These are phyloP conservation scores for Claviceps sorghi DNA, from an alignment of 2,329 filamentous ascomycete genomes.

Conservation along the genomic window DNA sequence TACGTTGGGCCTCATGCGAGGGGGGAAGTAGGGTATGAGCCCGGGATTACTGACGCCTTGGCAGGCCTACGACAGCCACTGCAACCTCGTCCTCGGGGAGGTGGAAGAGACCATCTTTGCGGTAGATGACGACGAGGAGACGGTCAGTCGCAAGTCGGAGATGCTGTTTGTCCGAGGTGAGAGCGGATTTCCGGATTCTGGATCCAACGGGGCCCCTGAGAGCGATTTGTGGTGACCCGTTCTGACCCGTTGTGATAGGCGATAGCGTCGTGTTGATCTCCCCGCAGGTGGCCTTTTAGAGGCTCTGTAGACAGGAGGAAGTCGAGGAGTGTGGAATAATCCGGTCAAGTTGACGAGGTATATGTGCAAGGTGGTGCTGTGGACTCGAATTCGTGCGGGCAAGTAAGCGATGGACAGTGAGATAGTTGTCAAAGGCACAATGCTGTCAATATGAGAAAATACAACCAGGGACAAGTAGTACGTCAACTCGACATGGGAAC, in stretches of 20 bases:
- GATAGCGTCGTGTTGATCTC: constrained; percentile 62
- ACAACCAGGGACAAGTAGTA: not conserved
- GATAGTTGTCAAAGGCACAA: not conserved
- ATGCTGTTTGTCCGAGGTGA: constrained; percentile 87
- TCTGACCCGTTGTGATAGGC: constrained; percentile 26
- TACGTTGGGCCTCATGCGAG: constrained; percentile 22
- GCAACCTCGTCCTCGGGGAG: constrained; percentile 89
- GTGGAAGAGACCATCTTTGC: constrained; percentile 96
- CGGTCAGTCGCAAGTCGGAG: constrained; percentile 90
- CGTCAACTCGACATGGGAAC: not conserved
- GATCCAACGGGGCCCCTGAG: constrained; percentile 27
- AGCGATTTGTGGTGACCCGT: not conserved
- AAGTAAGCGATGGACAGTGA: not conserved
- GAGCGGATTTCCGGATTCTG: constrained; percentile 29
- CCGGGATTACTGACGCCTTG: not conserved
- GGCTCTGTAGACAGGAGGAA: not conserved
- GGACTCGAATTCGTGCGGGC: not conserved
- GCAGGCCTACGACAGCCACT: constrained; percentile 96
- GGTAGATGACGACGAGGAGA: constrained; percentile 86
- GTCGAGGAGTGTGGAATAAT: too few species aligned
- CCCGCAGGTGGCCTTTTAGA: constrained; percentile 36
- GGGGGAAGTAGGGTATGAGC: not conserved
- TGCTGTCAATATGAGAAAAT: not conserved
- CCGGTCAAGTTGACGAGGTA: not conserved
- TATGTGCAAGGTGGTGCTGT: not conserved